Conservation (phyloP, 73 alveolate genomes). For the Paramecium sonneborni region DNA sequence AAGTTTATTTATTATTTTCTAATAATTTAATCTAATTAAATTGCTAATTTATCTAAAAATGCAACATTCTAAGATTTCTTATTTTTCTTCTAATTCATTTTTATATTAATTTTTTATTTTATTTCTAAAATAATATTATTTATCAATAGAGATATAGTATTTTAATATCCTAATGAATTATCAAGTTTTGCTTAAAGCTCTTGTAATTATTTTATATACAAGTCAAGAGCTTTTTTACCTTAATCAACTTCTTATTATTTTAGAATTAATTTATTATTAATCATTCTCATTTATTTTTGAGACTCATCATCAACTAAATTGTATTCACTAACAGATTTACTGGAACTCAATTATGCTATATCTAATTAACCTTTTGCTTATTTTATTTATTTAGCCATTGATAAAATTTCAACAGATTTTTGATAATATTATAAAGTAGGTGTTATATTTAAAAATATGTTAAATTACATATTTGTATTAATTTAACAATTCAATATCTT, state of each 20-base stretch:
- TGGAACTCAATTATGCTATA: background rate
- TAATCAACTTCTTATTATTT: background rate
- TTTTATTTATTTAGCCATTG: background rate
- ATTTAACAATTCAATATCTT: background rate
- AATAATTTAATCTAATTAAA: background rate
- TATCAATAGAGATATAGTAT: background rate
- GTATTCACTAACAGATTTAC: background rate
- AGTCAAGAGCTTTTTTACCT: background rate
- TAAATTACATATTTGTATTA: background rate
- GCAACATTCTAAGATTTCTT: slow-evolving; percentile 28
- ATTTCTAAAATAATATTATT: background rate
- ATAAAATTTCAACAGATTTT: slow-evolving; percentile 13
- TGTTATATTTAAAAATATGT: background rate
- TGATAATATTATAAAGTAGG: slow-evolving; percentile 42
- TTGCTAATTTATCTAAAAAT: slow-evolving; percentile 32
- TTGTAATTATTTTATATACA: background rate
- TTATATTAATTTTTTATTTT: slow-evolving; percentile 3
- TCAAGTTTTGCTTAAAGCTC: slow-evolving; percentile 6
- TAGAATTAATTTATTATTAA: background rate
- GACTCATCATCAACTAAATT: background rate
- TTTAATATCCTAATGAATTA: background rate
- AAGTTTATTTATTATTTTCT: background rate
- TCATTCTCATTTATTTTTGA: background rate
- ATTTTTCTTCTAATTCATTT: background rate
- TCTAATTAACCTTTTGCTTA: background rate